Conservation (phyloP, 192 early-diverging fungal species). For the Podila epigama region DNA sequence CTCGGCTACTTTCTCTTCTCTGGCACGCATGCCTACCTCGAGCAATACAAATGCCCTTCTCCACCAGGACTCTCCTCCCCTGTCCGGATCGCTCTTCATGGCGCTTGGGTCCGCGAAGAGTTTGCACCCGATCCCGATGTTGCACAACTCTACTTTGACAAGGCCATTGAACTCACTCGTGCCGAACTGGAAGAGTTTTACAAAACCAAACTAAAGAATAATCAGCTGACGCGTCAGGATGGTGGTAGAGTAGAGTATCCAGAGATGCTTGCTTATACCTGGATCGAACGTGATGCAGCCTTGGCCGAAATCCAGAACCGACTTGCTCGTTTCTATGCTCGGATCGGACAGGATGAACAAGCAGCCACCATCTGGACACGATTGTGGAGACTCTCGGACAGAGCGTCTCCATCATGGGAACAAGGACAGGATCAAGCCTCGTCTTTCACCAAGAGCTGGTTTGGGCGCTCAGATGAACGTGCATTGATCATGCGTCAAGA, state of each 20-base stretch:
- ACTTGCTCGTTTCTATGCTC: slow-evolving; percentile 47
- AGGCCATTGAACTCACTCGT: slow-evolving; percentile 39
- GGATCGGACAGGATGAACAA: slow-evolving; percentile 35
- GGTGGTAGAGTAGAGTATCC: too few relatives aligned
- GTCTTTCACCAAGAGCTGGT: background rate
- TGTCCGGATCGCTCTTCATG: slow-evolving; percentile 55
- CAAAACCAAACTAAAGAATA: slow-evolving; percentile 6
- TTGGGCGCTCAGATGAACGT: background rate
- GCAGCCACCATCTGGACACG: slow-evolving; percentile 43
- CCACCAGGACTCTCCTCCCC: slow-evolving; percentile 44
- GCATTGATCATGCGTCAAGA: slow-evolving; percentile 29
- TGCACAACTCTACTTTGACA: slow-evolving; percentile 52
- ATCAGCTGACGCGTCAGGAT: too few relatives aligned
- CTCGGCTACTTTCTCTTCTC: slow-evolving; percentile 49
- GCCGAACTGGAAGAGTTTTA: slow-evolving; percentile 28
- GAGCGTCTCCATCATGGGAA: background rate
- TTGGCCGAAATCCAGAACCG: slow-evolving; percentile 45
- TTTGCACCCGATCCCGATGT: slow-evolving; percentile 49
- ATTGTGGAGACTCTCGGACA: slow-evolving; percentile 28
- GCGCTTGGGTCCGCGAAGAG: slow-evolving; percentile 65
- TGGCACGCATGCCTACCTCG: slow-evolving; percentile 60
- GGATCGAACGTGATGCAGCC: slow-evolving; percentile 46
- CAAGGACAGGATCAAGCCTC: background rate
- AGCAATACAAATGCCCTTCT: slow-evolving; percentile 54
- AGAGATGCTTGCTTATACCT: too few relatives aligned